Percentiles rank a stretch among this genome's conserved stretches.
Evolutionary conservation across 768 basidiomycete genomes (phyloP).

Genomic region (Nidula microcarpa): DNA sequence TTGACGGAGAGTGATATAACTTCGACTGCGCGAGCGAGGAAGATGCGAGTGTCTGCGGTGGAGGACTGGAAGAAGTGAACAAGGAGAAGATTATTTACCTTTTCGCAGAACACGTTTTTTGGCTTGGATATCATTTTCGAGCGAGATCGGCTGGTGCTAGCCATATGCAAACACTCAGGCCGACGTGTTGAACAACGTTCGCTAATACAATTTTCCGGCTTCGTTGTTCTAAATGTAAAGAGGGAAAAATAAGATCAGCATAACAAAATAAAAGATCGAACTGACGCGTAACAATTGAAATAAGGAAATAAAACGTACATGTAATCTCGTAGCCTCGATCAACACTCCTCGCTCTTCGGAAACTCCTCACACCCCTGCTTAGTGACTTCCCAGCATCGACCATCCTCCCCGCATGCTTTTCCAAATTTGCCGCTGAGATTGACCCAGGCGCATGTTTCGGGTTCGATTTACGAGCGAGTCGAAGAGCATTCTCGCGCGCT

Average conservation of each 20-base stretch:
- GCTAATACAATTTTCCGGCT: constrained; percentile 95
- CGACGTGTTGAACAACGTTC: constrained; percentile 90
- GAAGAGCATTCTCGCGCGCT: too few relatives aligned
- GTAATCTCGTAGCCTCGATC: constrained; percentile 94
- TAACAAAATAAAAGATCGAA: background rate
- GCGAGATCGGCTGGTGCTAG: constrained; percentile 86
- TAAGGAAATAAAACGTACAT: constrained; percentile 48
- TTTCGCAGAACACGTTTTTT: constrained; percentile 95
- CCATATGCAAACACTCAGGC: constrained; percentile 96
- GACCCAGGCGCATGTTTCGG: constrained; percentile 63
- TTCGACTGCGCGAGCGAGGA: constrained; percentile 95
- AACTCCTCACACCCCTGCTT: constrained; percentile 94
- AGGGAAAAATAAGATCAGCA: background rate
- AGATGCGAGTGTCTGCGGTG: constrained; percentile 83
- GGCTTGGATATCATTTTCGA: constrained; percentile 72
- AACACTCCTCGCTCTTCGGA: constrained; percentile 97
- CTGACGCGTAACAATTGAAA: background rate
- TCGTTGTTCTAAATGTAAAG: constrained; percentile 62
- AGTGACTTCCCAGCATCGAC: constrained; percentile 92
- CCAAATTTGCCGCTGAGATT: constrained; percentile 95
- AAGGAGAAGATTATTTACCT: constrained; percentile 43
- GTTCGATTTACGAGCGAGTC: too few relatives aligned
- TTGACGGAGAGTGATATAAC: constrained; percentile 96
- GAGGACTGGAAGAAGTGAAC: constrained; percentile 66
- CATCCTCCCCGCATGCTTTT: constrained; percentile 96